Evolutionary conservation across 1,139 yeast genomes (phyloP).

Genomic region (Candida sp.): DNA sequence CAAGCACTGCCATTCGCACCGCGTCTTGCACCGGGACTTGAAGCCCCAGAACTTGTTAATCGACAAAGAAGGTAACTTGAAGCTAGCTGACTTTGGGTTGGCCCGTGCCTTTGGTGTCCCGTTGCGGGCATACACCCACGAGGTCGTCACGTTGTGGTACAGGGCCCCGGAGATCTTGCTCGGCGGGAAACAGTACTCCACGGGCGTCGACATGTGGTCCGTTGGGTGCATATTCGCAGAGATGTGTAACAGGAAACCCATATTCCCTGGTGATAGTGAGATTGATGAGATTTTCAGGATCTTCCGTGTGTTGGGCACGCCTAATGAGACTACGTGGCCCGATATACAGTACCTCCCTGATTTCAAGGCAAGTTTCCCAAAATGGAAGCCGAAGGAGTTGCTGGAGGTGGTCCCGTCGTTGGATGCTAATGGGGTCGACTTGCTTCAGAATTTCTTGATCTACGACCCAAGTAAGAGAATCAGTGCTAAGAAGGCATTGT

Average conservation of each 20-base stretch:
- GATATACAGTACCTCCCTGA: conserved; percentile 95
- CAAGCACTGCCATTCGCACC: conserved; percentile 93
- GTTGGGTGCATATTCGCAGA: conserved; percentile 99
- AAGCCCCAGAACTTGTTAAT: conserved; percentile 96
- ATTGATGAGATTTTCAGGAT: conserved; percentile 97
- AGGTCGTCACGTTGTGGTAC: conserved; percentile 98
- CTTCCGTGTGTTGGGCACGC: conserved; percentile 93
- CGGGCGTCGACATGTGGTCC: conserved; percentile 99
- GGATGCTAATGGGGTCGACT: conserved; percentile 83
- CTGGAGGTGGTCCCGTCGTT: conserved; percentile 78
- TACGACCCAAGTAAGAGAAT: conserved; percentile 96
- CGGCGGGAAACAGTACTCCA: conserved; percentile 97
- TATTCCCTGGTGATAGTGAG: conserved; percentile 98
- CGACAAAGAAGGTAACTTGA: conserved; percentile 93
- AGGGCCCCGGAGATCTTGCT: conserved; percentile 95
- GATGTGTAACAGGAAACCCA: conserved; percentile 95
- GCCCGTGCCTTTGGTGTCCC: conserved; percentile 99
- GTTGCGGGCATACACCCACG: conserved; percentile 94
- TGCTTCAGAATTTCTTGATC: conserved; percentile 77
- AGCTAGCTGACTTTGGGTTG: conserved; percentile 95
- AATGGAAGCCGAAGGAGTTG: conserved; percentile 83
- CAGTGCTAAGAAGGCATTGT: conserved; percentile 90
- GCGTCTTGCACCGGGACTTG: conserved; percentile 94
- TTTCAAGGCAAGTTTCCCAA: conserved; percentile 94
- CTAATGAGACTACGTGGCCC: conserved; percentile 95